Evolutionary conservation across 2,329 filamentous ascomycete species (phyloP).

Genomic region (Colletotrichum salicis): DNA sequence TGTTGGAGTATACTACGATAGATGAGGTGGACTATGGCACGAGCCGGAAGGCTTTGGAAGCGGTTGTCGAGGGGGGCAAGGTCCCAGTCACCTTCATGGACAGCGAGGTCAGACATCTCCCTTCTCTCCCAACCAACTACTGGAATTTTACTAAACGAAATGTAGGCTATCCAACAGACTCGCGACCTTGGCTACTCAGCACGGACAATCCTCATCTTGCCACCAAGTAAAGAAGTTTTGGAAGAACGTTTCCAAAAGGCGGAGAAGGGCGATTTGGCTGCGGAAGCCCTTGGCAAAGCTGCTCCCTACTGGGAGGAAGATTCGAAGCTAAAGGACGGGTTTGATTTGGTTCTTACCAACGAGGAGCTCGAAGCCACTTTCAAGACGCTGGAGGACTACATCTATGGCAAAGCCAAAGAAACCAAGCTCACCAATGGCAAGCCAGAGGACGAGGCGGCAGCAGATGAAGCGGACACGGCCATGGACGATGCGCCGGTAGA

Average conservation of each 20-base stretch:
- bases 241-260: conserved; percentile 42
- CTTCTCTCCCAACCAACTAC: not conserved
- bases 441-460: not conserved
- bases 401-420: conserved; percentile 16
- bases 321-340: conserved; percentile 21
- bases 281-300: conserved; percentile 39
- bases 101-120: conserved; percentile 56
- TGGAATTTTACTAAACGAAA: conserved; percentile 11
- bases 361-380: conserved; percentile 31
- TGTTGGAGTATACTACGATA: conserved; percentile 65
- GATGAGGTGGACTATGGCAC: conserved; percentile 66
- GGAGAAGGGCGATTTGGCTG: conserved; percentile 38
- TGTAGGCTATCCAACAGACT: conserved; percentile 65
- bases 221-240: conserved; percentile 46
- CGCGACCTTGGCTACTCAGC: conserved; percentile 67
- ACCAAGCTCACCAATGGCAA: conserved; percentile 7
- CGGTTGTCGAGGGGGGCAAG: conserved; percentile 64
- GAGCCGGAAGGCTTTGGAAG: conserved; percentile 62
- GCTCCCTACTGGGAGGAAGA: conserved; percentile 41
- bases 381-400: conserved; percentile 22
- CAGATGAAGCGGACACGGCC: conserved; percentile 3
- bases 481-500: conserved; percentile 28
- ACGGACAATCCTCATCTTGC: conserved; percentile 64
- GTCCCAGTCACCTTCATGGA: conserved; percentile 68
- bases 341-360: conserved; percentile 33